phyloP scores from a whole-genome alignment of 805 yeast genomes.

The Saturnispora hagleri region DNA sequence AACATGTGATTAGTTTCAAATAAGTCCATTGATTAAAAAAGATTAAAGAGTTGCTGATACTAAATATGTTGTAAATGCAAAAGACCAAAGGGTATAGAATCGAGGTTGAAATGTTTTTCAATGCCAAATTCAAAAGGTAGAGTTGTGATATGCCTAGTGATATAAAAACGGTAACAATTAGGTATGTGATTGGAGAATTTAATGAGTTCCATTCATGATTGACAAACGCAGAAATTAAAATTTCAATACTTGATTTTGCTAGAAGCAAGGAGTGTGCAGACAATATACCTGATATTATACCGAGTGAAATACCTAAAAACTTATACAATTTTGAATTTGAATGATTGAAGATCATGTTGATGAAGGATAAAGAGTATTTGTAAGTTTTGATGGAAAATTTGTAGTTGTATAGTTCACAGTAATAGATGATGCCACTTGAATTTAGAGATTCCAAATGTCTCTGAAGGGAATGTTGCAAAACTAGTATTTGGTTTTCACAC shows the following conservation, averaged over 20 bases:
- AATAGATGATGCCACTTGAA: slow-evolving; percentile 1
- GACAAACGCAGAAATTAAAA: slow-evolving; percentile 39
- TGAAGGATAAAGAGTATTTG: slow-evolving; percentile 1
- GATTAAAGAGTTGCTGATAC: slow-evolving; percentile 56
- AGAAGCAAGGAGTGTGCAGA: slow-evolving; percentile 80
- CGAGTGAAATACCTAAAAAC: slow-evolving; percentile 53
- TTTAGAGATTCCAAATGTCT: slow-evolving; percentile 1
- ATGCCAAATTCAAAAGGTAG: slow-evolving; percentile 63
- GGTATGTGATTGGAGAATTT: slow-evolving; percentile 35
- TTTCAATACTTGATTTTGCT: slow-evolving; percentile 79
- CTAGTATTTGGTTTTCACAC: not conserved
- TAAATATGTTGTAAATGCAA: slow-evolving; percentile 67
- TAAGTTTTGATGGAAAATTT: slow-evolving; percentile 9
- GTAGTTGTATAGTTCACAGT: not conserved
- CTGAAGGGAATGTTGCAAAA: not conserved
- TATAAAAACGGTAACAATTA: slow-evolving; percentile 46
- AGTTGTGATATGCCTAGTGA: slow-evolving; percentile 63
- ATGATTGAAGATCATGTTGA: not conserved
- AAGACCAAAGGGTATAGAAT: slow-evolving; percentile 78
- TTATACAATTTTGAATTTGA: slow-evolving; percentile 13
- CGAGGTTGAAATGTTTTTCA: slow-evolving; percentile 62
- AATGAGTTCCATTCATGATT: slow-evolving; percentile 26
- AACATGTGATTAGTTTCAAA: slow-evolving; percentile 29
- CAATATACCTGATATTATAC: slow-evolving; percentile 62
- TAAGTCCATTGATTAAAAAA: slow-evolving; percentile 43